Base-by-base conservation (phyloP, 192 early-diverging fungal species). In the Linnemannia exigua region DNA sequence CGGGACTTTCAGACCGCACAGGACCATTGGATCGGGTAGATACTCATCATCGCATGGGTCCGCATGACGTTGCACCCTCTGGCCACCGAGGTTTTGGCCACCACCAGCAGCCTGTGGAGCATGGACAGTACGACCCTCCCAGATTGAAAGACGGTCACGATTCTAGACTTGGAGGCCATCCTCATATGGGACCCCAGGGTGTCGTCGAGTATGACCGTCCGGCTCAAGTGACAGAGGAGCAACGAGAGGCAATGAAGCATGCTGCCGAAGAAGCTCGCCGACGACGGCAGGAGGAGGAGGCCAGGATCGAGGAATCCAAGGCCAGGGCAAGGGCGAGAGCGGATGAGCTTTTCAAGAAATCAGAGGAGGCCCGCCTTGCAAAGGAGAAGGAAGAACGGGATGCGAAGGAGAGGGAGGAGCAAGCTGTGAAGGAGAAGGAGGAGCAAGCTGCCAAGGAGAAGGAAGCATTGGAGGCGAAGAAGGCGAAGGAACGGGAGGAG, bases 221-320 rank as follows among this genome's bases (percentile, higher is more conserved):
- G 25, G 63, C 51, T 28, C 72, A 78, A 19, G 67, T 79, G 8
- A 79, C 83, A 1, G 84, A 80, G 17, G 78, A 86, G 54, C 84
- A 86, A 25, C 78, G 46, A 20, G 78, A 76, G 31, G 75, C 84
- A 1, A 86, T 86, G 84, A 86, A 73, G 47, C 74, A 80, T 38
- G 70, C 70, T 17, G 84, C 84, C 36, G 84, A 86, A 8, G 84
- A 80, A 14, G 84, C 84, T 3, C 77, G 84, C 16, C 79, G 80
- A 66, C 28, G 84, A 20, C 84, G 78, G 14, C 58, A 76, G 52
- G 78, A 86, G n/a, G 74, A 80, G 28, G 84, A 86, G 70, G 66
- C 50, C 22, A 70, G 76, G 37, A 74, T 51, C 54, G 70, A 80
- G 31, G 84, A 86, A 31, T 52, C 61, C 4, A 46, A n/a, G 33